Base-by-base conservation (phyloP, 1,284 basidiomycete genomes). In the Naganishia cerealis region DNA sequence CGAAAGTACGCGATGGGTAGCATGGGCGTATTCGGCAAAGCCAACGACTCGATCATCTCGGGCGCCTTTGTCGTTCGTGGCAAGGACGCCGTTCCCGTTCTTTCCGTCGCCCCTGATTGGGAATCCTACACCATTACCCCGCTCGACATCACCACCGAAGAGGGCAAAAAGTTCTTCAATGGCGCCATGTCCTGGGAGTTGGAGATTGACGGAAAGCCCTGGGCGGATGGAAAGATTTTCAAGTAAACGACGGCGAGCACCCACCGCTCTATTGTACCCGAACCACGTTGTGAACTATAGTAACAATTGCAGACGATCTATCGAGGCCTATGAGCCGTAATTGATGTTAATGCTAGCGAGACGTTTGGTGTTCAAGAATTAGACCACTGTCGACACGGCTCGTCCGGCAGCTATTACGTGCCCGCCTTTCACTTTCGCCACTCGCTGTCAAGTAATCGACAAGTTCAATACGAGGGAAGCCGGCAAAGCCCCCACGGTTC, bases 1-100 rank as follows among this genome's bases (percentile, higher is more conserved):
- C 88, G 93, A 81, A 95, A 96, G 81, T 93, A 94, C 86, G 96
- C 97, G 33, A 65, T 69, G 81, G 94, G 89, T 46, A 95, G 92
- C 50, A 81, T 93, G 62, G 92, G 92, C 81, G 95, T 98, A 36
- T 88, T 94, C 70, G 94, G 94, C 76, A 83, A 84, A 79, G 74
- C 85, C 81, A 92, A 92, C 83, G 84, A 89, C 81, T 87, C 86
- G 38, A 69, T 89, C 77, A 92, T 94, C 82, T 79, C 86, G 66
- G 94, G 95, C 81, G 87, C 82, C 63, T 80, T 98, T 73, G 89
- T 98, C 81, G 78, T 86, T 72, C 90, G 95, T 71, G 95, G 95
- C 39, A 73, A 82, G 74, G 83, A 85, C 71, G 81, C 54, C 36
- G 24, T 59, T 24, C 85, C 88, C 67, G 88, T 90, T 72, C 85